Conservation (phyloP, 306 rosid genomes). For the Sicyos edulis region DNA sequence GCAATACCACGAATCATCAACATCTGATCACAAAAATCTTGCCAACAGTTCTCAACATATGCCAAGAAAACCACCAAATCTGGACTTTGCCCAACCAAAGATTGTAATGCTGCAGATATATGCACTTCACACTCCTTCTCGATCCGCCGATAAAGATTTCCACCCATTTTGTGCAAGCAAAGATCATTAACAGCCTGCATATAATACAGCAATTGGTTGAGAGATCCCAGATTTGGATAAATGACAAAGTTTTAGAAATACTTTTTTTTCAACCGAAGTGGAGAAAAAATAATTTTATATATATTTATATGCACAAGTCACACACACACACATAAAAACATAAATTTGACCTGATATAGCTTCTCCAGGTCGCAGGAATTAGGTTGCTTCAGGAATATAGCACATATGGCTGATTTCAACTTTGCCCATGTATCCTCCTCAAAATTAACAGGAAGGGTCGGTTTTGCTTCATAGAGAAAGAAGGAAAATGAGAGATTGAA, state of each 20-base stretch:
- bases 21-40: slow-evolving; percentile 92
- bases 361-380: slow-evolving; percentile 71
- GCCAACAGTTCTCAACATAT: slow-evolving; percentile 95
- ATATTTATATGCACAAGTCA: too few relatives aligned
- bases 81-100: slow-evolving; percentile 96
- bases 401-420: slow-evolving; percentile 85
- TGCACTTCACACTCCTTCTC: slow-evolving; percentile 91
- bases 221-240: slow-evolving; percentile 23
- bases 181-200: slow-evolving; percentile 81
- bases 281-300: neutral
- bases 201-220: slow-evolving; percentile 29
- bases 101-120: slow-evolving; percentile 72
- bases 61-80: slow-evolving; percentile 88
- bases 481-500: slow-evolving; percentile 22
- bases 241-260: slow-evolving; percentile 1
- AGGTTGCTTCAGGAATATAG: slow-evolving; percentile 83
- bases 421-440: slow-evolving; percentile 97
- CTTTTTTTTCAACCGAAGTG: neutral
- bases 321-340: neutral
- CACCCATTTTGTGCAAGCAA: slow-evolving; percentile 90
- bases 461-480: slow-evolving; percentile 51
- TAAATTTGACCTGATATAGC: slow-evolving; percentile 75
- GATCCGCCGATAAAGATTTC: slow-evolving; percentile 87
- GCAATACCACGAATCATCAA: slow-evolving; percentile 97
- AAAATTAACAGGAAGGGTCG: slow-evolving; percentile 66